Evolutionary conservation across 192 early-diverging fungal genomes (phyloP), one percentile per base, ranked within the genome.

Genomic region (Backusella macrospora): DNA sequence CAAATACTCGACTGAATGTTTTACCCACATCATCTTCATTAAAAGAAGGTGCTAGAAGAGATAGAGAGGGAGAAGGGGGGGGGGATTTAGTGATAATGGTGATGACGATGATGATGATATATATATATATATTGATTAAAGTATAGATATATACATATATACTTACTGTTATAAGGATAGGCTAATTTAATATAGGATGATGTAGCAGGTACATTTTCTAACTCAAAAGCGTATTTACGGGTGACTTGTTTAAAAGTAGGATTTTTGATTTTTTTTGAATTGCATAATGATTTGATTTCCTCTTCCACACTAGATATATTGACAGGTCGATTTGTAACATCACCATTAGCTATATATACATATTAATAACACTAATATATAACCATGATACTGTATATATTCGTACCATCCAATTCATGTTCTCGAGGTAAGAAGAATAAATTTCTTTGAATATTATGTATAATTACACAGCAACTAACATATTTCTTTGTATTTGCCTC

Each of bases 221-320:
- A 34, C 74, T 98, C 97, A 75, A 99, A 99, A 2, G 96, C 95
- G 75, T 99, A 99, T 59, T 94, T 92, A 23, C 96, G 86, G 26
- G 81, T 74, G 0, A 94, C 92, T 12, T 80, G 70, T 68, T 92
- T 94, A 52, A 88, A 86, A 2, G 70, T 79, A 75, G 86, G 90
- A 45, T 79, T 72, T 6, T 72, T 72, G 71, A 99, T 88, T 6
- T 86, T 83, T 62, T 89, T 77, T 14, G 81, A 72, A 26, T 80
- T 34, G 4, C 89, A 83, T 9, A 96, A 70, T 3, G 65, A 49
- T 39, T 94, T 87, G 34, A 98, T 86, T 81, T 99, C 97, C 0
- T 75, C 62, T 73, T 91, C 89, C 12, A 98, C 96, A 65, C 93
- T 89, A 13, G 40, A 18, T 70, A 95, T 88, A 4, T 52, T 78